phyloP scores from a whole-genome alignment of 192 early-diverging fungal species.

The Mortierella antarctica region DNA sequence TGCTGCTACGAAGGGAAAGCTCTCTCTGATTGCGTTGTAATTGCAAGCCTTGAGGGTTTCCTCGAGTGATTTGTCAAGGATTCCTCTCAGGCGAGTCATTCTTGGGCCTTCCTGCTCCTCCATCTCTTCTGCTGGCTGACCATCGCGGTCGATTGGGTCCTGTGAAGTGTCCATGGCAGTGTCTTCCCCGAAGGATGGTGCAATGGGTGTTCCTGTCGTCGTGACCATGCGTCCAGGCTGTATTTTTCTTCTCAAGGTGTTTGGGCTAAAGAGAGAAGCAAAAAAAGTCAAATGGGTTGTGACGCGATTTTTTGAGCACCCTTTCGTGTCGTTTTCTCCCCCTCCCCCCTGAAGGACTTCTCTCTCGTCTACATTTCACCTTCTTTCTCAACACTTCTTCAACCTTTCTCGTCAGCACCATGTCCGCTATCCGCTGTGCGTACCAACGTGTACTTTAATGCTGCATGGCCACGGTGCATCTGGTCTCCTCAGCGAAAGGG shows the following conservation, averaged over 20 bases:
- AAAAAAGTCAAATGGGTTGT: no score
- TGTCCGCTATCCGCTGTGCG: constrained; percentile 47
- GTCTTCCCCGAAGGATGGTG: neutral
- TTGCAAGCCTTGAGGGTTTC: constrained; percentile 50
- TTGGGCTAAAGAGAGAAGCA: no score
- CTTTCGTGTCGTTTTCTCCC: neutral
- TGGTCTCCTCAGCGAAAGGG: neutral
- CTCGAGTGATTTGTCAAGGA: constrained; percentile 37
- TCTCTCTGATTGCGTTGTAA: constrained; percentile 38
- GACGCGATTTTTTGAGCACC: neutral
- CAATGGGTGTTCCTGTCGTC: neutral
- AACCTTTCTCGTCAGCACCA: constrained; percentile 1
- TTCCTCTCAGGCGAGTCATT: constrained; percentile 42
- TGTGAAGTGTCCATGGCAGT: constrained; percentile 13
- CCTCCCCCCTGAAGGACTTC: constrained; percentile 47
- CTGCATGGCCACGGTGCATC: neutral
- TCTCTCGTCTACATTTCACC: constrained; percentile 17
- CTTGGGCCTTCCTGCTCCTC: constrained; percentile 43
- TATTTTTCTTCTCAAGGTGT: no score
- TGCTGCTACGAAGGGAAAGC: constrained; percentile 25
- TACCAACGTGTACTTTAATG: neutral
- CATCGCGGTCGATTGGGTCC: neutral
- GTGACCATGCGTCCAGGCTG: neutral
- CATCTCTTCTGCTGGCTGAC: neutral
- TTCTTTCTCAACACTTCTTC: neutral